Evolutionary conservation across 164 flowering plant species (phyloP).

Genomic region (Vitis cinerea): DNA sequence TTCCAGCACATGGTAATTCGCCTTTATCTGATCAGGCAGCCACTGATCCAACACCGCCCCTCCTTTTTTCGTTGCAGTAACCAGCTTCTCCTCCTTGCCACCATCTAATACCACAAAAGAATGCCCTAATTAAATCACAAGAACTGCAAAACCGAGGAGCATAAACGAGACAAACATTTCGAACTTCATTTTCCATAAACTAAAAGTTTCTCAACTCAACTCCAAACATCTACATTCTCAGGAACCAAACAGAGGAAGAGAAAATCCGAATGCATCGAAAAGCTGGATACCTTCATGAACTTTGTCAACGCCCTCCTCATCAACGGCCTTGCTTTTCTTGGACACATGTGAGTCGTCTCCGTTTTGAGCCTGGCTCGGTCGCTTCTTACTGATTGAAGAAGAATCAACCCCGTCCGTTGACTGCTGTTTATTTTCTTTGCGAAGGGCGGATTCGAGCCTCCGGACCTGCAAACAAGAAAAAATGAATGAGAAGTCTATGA

Average conservation of each 20-base stretch:
- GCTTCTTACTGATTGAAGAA: slow-evolving; percentile 22
- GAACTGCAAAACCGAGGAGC: background rate
- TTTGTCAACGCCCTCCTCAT: slow-evolving; percentile 12
- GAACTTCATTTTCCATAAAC: background rate
- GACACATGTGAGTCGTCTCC: slow-evolving; percentile 21
- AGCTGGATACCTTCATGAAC: slow-evolving; percentile 16
- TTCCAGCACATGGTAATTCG: slow-evolving; percentile 70
- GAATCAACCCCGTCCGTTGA: slow-evolving; percentile 2
- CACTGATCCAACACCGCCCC: slow-evolving; percentile 80
- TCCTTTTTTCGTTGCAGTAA: slow-evolving; percentile 61
- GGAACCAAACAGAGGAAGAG: background rate
- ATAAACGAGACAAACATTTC: background rate
- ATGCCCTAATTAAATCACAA: background rate
- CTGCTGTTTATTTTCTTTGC: slow-evolving; percentile 26
- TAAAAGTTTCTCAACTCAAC: background rate
- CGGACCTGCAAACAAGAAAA: slow-evolving; percentile 34
- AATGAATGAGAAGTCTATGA: background rate
- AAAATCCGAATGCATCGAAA: slow-evolving; percentile 1
- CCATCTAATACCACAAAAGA: slow-evolving; percentile 16
- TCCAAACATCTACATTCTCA: background rate
- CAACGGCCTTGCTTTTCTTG: slow-evolving; percentile 23
- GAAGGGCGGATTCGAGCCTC: slow-evolving; percentile 54
- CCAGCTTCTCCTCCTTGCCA: slow-evolving; percentile 30
- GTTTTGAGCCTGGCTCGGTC: slow-evolving; percentile 23
- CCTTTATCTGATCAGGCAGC: slow-evolving; percentile 77